Percentiles rank a stretch among this genome's conserved stretches.
These are phyloP conservation scores for Stellera chamaejasme DNA, from an alignment of 345 rosid species.

Conservation along the genomic window DNA sequence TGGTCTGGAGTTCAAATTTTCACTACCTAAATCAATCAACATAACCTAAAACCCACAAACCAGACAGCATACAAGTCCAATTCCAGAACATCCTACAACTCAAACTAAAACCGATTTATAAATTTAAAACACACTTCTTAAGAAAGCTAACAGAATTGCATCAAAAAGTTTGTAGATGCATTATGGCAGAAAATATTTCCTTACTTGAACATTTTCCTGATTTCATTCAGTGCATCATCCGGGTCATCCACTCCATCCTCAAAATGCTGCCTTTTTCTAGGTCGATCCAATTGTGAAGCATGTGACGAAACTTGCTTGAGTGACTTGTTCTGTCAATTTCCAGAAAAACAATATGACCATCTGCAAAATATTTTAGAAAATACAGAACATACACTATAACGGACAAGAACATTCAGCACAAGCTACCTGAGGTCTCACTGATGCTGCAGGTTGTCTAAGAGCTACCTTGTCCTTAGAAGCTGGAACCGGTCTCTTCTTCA, in stretches of 20 bases:
- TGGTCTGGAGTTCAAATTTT: no score
- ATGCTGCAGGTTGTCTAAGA: slow-evolving; percentile 33
- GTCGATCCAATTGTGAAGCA: slow-evolving; percentile 27
- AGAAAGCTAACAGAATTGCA: no score
- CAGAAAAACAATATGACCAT: slow-evolving; percentile 3
- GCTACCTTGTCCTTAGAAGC: slow-evolving; percentile 24
- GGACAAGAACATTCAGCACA: background rate
- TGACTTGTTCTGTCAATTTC: slow-evolving; percentile 23
- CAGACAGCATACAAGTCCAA: no score
- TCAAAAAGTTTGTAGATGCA: no score
- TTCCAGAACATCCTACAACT: no score
- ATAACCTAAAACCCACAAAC: background rate
- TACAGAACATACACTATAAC: background rate
- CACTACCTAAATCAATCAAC: slow-evolving; percentile 1
- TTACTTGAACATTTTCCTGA: slow-evolving; percentile 60
- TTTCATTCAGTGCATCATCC: slow-evolving; percentile 27
- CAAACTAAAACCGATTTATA: no score
- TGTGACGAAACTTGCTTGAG: slow-evolving; percentile 32
- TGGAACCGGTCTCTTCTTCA: slow-evolving; percentile 35
- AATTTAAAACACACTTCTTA: no score
- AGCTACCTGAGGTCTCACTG: slow-evolving; percentile 23
- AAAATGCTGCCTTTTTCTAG: slow-evolving; percentile 45
- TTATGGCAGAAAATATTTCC: background rate
- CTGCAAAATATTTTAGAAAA: slow-evolving; percentile 18
- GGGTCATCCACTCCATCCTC: slow-evolving; percentile 21